Percentiles rank a stretch among this genome's conserved stretches.
These are phyloP conservation scores for Aplosporella prunicola DNA, from an alignment of 2,329 filamentous ascomycete species.

Conservation along the genomic window DNA sequence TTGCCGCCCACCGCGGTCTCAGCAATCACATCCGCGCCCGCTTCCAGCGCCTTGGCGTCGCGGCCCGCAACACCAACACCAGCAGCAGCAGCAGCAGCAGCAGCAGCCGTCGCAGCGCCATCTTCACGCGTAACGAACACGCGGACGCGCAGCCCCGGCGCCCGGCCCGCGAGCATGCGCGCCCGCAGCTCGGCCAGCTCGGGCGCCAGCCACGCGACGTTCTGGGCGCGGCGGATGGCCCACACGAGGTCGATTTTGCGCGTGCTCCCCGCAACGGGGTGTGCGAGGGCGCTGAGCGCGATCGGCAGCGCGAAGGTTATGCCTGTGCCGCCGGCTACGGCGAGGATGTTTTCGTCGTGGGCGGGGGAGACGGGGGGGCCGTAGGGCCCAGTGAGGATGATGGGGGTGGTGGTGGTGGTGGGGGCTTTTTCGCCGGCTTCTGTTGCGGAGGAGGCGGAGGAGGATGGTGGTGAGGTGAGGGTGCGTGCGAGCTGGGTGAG, in stretches of 20 bases:
- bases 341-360: slow-evolving; percentile 22
- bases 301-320: slow-evolving; percentile 30
- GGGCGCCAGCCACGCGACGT: slow-evolving; percentile 27
- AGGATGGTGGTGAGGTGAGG: background rate
- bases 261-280: slow-evolving; percentile 18
- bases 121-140: slow-evolving; percentile 8
- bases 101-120: no score
- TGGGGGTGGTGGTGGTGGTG: slow-evolving; percentile 16
- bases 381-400: slow-evolving; percentile 27
- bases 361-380: slow-evolving; percentile 20
- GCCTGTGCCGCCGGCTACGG: slow-evolving; percentile 29
- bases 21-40: slow-evolving; percentile 10
- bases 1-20: slow-evolving; percentile 1
- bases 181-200: slow-evolving; percentile 21
- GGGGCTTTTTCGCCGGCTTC: slow-evolving; percentile 18
- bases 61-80: no score
- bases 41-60: background rate
- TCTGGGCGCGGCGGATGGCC: slow-evolving; percentile 23
- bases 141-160: slow-evolving; percentile 4
- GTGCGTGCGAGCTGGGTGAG: slow-evolving; percentile 22
- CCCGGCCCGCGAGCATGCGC: slow-evolving; percentile 9
- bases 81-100: no score
- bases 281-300: slow-evolving; percentile 21
- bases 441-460: background rate
- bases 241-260: slow-evolving; percentile 24